These are phyloP conservation scores for Umbelopsis ramanniana DNA, from an alignment of 192 early-diverging fungal species.

Conservation along the genomic window DNA sequence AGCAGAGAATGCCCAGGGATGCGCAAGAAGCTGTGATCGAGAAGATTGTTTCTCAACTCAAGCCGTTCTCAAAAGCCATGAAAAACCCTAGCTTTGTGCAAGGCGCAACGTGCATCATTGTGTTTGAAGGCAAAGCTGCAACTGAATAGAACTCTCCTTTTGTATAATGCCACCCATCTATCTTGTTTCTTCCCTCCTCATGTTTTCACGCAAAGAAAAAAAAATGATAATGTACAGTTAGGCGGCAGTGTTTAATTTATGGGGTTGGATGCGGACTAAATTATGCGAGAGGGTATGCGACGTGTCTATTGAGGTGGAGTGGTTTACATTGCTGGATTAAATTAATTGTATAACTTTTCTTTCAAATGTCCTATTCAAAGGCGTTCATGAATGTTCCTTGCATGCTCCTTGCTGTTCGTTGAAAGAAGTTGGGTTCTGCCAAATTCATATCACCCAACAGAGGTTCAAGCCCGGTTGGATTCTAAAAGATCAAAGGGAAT, in stretches of 20 bases:
- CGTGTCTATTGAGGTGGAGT: not conserved
- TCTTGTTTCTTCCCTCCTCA: not conserved
- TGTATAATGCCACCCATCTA: not conserved
- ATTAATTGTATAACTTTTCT: not conserved
- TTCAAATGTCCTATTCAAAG: not conserved
- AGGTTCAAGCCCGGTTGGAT: not conserved
- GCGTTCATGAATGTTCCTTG: not conserved
- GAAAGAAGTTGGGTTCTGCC: constrained; percentile 9
- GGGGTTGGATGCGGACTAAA: not conserved
- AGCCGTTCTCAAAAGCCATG: constrained; percentile 12
- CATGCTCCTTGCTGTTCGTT: not conserved
- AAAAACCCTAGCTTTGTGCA: constrained; percentile 15
- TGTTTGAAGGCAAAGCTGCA: constrained; percentile 14
- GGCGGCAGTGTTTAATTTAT: not conserved
- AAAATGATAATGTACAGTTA: constrained; percentile 6
- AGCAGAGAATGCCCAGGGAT: constrained; percentile 30
- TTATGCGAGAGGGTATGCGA: not conserved
- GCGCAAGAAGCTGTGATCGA: constrained; percentile 45
- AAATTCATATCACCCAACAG: constrained; percentile 14
- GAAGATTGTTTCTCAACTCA: constrained; percentile 29
- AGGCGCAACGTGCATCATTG: constrained; percentile 11
- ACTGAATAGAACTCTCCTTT: not conserved
- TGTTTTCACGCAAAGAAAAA: too few species aligned
- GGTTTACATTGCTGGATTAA: not conserved
- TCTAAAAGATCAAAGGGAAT: not conserved